phyloP scores from a whole-genome alignment of 495 filamentous ascomycete species.

The Gamarada debralockiae region DNA sequence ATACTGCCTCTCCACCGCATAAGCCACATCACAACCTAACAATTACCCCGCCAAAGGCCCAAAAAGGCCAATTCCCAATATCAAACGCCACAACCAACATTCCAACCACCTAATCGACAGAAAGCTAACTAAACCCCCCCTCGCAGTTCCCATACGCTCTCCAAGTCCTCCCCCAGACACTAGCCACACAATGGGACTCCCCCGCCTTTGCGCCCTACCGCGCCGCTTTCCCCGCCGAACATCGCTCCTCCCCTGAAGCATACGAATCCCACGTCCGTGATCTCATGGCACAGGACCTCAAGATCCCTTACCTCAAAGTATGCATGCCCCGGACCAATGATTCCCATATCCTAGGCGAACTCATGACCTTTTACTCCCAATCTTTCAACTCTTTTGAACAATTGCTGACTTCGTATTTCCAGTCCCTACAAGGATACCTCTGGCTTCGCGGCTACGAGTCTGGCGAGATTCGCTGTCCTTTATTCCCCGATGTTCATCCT shows the following conservation, averaged over 20 bases:
- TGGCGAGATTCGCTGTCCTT: conserved; percentile 57
- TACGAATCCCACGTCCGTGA: conserved; percentile 57
- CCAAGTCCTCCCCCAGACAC: conserved; percentile 49
- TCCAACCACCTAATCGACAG: no score
- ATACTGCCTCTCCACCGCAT: no score
- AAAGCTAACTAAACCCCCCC: conserved; percentile 1
- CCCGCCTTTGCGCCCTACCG: conserved; percentile 54
- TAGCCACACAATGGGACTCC: conserved; percentile 56
- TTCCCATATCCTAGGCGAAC: no score
- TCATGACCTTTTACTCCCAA: no score
- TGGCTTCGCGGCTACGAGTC: conserved; percentile 62
- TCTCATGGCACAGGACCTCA: conserved; percentile 61
- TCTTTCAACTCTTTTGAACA: no score
- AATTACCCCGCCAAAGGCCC: no score
- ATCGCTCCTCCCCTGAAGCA: conserved; percentile 42
- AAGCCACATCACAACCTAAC: no score
- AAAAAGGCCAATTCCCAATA: no score
- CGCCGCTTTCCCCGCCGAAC: conserved; percentile 58
- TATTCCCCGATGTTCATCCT: conserved; percentile 64
- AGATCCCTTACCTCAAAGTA: conserved; percentile 64
- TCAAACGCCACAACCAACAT: no score
- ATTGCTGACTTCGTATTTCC: no score
- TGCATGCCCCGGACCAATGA: no score
- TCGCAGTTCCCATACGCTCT: conserved; percentile 68
- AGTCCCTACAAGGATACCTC: conserved; percentile 68